Percentiles rank a stretch among this genome's conserved stretches.
These are phyloP conservation scores for Trichoderma koningii DNA, from an alignment of 2,329 filamentous ascomycete species.

Conservation along the genomic window DNA sequence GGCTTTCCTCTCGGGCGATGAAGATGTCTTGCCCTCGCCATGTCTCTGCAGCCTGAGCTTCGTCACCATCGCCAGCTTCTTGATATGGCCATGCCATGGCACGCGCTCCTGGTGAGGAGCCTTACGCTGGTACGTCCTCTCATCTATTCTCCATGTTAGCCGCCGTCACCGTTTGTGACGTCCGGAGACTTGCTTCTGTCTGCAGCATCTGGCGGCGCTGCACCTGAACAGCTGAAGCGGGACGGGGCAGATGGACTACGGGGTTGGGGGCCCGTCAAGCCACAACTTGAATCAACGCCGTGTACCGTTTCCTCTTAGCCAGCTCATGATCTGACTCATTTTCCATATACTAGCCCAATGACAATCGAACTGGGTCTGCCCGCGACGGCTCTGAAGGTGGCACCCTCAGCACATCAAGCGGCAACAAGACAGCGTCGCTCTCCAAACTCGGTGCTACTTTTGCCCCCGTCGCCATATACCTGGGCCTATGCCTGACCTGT, in stretches of 20 bases:
- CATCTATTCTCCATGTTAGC: background rate
- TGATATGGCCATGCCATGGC: conserved; percentile 22
- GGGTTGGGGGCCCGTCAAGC: conserved; percentile 1
- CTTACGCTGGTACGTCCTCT: conserved; percentile 17
- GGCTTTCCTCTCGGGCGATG: conserved; percentile 16
- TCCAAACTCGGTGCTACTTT: conserved; percentile 52
- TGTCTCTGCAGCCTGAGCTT: conserved; percentile 21
- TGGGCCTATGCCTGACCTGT: conserved; percentile 51
- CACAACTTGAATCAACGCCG: conserved; percentile 10
- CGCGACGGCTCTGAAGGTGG: conserved; percentile 39
- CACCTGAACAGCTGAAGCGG: conserved; percentile 17
- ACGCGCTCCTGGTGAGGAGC: conserved; percentile 25
- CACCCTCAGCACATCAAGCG: conserved; percentile 40
- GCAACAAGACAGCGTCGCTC: conserved; percentile 41
- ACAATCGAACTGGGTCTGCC: conserved; percentile 41
- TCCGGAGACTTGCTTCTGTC: background rate
- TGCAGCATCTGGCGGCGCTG: conserved; percentile 1
- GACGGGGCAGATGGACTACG: conserved; percentile 14
- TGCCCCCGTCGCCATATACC: conserved; percentile 55
- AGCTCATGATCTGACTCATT: background rate
- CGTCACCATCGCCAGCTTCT: conserved; percentile 12
- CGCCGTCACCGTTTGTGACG: background rate
- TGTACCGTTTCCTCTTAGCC: conserved; percentile 2
- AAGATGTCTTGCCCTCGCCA: conserved; percentile 24
- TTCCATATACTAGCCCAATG: conserved; percentile 27